Evolutionary conservation across 768 basidiomycete genomes (phyloP).

Genomic region (Russula lepida): DNA sequence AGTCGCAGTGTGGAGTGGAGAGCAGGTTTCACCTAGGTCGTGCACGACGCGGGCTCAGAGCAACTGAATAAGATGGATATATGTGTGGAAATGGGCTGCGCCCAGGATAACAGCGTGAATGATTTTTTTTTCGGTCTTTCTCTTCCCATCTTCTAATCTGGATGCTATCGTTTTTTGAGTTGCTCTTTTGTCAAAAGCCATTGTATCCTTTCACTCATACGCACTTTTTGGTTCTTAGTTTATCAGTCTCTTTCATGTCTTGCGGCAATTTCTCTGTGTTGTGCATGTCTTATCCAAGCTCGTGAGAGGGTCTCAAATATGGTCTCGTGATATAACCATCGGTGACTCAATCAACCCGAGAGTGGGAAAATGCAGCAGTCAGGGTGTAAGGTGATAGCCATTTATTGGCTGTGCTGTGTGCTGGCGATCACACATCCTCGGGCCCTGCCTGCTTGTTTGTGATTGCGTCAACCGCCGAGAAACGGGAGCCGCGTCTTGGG

Average conservation of each 20-base stretch:
- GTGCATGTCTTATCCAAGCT: neutral
- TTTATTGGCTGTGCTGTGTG: too few species aligned
- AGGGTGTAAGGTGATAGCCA: neutral
- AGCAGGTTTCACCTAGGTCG: neutral
- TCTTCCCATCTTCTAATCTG: neutral
- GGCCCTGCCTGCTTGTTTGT: neutral
- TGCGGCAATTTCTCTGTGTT: neutral
- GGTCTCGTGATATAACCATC: neutral
- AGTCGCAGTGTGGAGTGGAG: neutral
- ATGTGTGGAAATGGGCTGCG: neutral
- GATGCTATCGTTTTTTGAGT: conserved; percentile 7
- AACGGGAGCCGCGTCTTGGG: neutral
- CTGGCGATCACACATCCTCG: too few species aligned
- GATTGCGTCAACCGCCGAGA: neutral
- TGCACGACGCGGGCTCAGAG: neutral
- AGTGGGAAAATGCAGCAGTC: neutral
- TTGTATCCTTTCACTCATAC: conserved; percentile 6
- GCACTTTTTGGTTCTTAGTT: conserved; percentile 1
- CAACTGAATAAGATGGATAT: neutral
- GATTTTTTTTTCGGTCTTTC: neutral
- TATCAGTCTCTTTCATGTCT: neutral
- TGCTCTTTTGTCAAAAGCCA: conserved; percentile 3
- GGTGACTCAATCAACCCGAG: neutral
- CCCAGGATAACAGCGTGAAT: neutral
- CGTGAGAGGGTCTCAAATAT: neutral